Base-by-base conservation (phyloP, 2,329 filamentous ascomycete genomes). In the Botrytis hyacinthi region DNA sequence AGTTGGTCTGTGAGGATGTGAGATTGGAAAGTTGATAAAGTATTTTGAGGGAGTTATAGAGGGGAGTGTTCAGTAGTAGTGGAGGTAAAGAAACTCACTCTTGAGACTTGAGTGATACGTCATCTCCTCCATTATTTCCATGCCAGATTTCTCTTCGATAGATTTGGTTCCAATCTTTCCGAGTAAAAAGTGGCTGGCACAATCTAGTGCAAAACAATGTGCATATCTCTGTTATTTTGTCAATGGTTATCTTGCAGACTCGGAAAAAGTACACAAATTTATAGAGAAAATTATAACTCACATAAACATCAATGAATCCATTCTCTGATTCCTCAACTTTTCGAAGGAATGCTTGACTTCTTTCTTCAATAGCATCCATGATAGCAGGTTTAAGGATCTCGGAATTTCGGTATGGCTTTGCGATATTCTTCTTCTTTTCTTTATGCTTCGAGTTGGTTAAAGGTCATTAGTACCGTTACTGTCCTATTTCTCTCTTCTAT, bases 151-250 rank as follows among this genome's bases (percentile, higher is more conserved):
- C 29, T 85, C 82, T 44, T 86, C 83, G 2, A 92, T 83, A 14
- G 90, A 91, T 74, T 90, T 84, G 1, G 88, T 87, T 2, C 90
- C 90, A 73, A 5, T 3, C 12, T 88, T 85, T 72, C 91, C 88
- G 78, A 93, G 91, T n/a, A 93, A 84, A 76, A 92, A 90, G 77
- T 91, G 88, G 0, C 90, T 91, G 42, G 89, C 86, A 77, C 90
- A 91, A 78, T 93, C 91, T 71, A 92, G 88, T 0, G 91, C 90
- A 79, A 91, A 93, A 40, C 90, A 87, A 75, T 93, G 91, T 2
- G 92, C 51, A 65, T 77, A 77, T 35, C 77, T 72, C 78, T 67
- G 16, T 44, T 22, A 40, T 32, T 26, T 35, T 14, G 1, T 48
- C 40, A 35, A 26, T 1, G 48, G n/a, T n/a, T 18, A 54, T 65